Conservation (phyloP, 345 rosid species). For the Fremontodendron californicum region DNA sequence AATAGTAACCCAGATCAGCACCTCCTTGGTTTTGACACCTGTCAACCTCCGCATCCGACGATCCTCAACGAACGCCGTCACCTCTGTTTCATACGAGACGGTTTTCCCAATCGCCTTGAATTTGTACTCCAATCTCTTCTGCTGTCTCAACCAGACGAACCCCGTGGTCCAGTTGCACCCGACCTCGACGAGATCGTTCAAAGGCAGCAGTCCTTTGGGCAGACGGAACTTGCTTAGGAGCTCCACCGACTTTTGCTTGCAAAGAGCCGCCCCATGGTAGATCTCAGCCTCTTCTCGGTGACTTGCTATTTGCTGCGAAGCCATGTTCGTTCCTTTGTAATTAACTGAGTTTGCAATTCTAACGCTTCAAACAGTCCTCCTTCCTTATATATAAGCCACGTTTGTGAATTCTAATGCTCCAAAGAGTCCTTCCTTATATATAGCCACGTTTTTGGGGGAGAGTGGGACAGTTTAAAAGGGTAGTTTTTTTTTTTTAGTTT, state of each 20-base stretch:
- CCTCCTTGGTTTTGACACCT: conserved; percentile 57
- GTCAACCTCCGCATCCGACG: conserved; percentile 44
- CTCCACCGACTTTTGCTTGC: conserved; percentile 49
- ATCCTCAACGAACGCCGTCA: conserved; percentile 45
- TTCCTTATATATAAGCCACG: background rate
- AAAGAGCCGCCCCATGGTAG: conserved; percentile 34
- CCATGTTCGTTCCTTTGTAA: conserved; percentile 20
- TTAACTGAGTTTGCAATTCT: background rate
- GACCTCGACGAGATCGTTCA: conserved; percentile 47
- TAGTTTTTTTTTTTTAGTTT: background rate
- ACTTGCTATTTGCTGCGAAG: conserved; percentile 22
- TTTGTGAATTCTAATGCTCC: background rate
- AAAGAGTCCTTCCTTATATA: background rate
- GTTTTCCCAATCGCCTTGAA: background rate
- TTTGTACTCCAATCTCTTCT: conserved; percentile 12
- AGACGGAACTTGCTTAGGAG: conserved; percentile 39
- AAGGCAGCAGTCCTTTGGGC: conserved; percentile 50
- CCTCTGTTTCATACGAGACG: conserved; percentile 41
- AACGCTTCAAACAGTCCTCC: background rate
- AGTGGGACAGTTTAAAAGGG: background rate
- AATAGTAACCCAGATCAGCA: conserved; percentile 52
- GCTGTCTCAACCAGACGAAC: conserved; percentile 67
- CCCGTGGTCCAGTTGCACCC: conserved; percentile 51
- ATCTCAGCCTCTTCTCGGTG: conserved; percentile 50
- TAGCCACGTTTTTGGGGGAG: background rate